A percentile compares a stretch with the other conserved stretches of the same genome.
Conservation (phyloP, 176 grass and related monocot genomes). For the Triticum timopheevii region DNA sequence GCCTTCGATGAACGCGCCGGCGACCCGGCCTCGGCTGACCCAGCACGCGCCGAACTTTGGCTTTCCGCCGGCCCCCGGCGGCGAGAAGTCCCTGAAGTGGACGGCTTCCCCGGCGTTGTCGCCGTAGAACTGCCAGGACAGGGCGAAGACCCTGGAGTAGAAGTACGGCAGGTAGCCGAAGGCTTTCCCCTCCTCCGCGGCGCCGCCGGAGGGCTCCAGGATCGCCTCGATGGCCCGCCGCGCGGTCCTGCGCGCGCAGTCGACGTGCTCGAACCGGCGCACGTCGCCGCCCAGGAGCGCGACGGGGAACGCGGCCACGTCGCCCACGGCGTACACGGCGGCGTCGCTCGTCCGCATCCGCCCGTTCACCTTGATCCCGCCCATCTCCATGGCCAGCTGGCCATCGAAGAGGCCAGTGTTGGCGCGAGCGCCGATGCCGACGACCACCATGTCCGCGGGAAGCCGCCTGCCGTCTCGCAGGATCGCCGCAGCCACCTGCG, state of each 20-base stretch:
- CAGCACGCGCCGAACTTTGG: slow-evolving; percentile 65
- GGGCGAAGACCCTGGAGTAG: slow-evolving; percentile 78
- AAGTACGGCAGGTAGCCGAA: slow-evolving; percentile 84
- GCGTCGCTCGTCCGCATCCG: slow-evolving; percentile 74
- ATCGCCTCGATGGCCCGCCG: slow-evolving; percentile 68
- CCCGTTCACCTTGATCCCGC: slow-evolving; percentile 89
- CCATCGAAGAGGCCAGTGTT: slow-evolving; percentile 59
- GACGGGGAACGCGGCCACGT: slow-evolving; percentile 79
- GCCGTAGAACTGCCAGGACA: slow-evolving; percentile 95
- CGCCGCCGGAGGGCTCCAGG: slow-evolving; percentile 25
- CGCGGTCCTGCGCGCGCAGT: slow-evolving; percentile 77
- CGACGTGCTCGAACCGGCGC: slow-evolving; percentile 80
- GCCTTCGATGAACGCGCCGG: slow-evolving; percentile 74
- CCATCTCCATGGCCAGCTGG: slow-evolving; percentile 56
- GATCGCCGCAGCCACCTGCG: slow-evolving; percentile 60
- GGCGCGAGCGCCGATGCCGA: slow-evolving; percentile 80
- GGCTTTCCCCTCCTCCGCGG: slow-evolving; percentile 10
- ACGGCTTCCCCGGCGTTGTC: slow-evolving; percentile 60
- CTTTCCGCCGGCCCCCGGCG: neutral
- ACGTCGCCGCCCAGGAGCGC: slow-evolving; percentile 50
- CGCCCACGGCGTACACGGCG: slow-evolving; percentile 86
- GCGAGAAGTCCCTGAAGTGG: slow-evolving; percentile 56
- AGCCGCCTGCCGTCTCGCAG: slow-evolving; percentile 66
- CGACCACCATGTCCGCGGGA: slow-evolving; percentile 66
- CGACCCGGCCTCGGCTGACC: slow-evolving; percentile 39